Conservation (phyloP, 1,284 basidiomycete genomes). For the Sporisorium iseilematis-ciliati region DNA sequence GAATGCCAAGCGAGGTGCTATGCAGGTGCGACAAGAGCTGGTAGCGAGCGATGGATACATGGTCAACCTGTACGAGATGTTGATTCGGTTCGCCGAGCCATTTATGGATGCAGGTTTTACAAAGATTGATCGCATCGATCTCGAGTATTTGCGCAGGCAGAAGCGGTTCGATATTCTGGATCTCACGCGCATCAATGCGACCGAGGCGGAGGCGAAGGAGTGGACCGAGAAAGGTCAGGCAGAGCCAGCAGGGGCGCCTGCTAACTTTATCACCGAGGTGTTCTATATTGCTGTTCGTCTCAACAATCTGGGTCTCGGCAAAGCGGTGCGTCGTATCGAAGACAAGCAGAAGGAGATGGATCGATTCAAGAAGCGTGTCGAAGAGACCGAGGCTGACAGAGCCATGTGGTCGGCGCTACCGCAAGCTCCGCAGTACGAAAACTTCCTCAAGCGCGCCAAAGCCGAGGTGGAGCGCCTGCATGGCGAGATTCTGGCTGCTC, state of each 20-base stretch:
- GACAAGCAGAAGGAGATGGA: slow-evolving; percentile 77
- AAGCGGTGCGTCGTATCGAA: slow-evolving; percentile 77
- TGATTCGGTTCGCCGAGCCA: slow-evolving; percentile 91
- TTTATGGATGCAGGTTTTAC: slow-evolving; percentile 93
- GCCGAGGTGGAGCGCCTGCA: slow-evolving; percentile 68
- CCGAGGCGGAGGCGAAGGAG: slow-evolving; percentile 62
- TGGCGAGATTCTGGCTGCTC: slow-evolving; percentile 78
- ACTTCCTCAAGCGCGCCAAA: slow-evolving; percentile 63
- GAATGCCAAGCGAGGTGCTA: slow-evolving; percentile 88
- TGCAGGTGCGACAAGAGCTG: slow-evolving; percentile 84
- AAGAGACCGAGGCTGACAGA: slow-evolving; percentile 77
- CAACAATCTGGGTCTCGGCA: slow-evolving; percentile 71
- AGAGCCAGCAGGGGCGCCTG: slow-evolving; percentile 17
- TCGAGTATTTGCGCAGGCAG: slow-evolving; percentile 74
- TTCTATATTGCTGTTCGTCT: slow-evolving; percentile 78
- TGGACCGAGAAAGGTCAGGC: slow-evolving; percentile 49
- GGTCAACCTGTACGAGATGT: slow-evolving; percentile 85
- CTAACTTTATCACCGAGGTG: slow-evolving; percentile 93
- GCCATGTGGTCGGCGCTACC: slow-evolving; percentile 57
- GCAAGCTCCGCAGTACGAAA: slow-evolving; percentile 66
- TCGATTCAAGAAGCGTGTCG: slow-evolving; percentile 77
- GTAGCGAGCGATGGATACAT: slow-evolving; percentile 94
- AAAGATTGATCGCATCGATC: slow-evolving; percentile 89
- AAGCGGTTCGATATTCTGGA: slow-evolving; percentile 58
- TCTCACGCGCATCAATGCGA: slow-evolving; percentile 67